Conservation (phyloP, 2,329 filamentous ascomycete genomes). For the Cephalotrichum gorgonifer region DNA sequence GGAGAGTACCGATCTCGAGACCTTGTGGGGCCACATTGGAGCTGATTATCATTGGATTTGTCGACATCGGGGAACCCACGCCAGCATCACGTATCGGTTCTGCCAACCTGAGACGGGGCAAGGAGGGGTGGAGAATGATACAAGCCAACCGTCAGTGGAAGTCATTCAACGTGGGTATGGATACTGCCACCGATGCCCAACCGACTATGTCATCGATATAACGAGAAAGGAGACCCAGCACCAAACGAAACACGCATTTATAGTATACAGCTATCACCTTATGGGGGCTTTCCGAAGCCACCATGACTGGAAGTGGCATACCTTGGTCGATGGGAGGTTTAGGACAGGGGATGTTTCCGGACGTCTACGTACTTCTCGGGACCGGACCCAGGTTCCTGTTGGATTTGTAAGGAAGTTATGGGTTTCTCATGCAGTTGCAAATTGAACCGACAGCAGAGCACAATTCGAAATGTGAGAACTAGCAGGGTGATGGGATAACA, state of each 20-base stretch:
- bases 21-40: background rate
- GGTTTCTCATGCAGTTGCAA: background rate
- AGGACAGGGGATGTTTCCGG: background rate
- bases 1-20: background rate
- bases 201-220: background rate
- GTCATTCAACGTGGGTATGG: background rate
- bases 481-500: too few relatives aligned
- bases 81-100: background rate
- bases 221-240: background rate
- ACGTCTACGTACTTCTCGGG: background rate
- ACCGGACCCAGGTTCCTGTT: background rate
- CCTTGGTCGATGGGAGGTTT: background rate
- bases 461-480: too few relatives aligned
- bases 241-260: background rate
- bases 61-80: background rate
- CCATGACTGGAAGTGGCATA: background rate
- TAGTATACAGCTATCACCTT: background rate
- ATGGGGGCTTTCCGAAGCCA: background rate
- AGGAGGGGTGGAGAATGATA: too few relatives aligned
- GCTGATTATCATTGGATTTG: background rate
- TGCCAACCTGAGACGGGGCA: background rate
- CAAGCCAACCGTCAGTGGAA: background rate
- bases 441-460: too few relatives aligned
- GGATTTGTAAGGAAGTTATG: background rate
- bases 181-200: background rate